Base-by-base conservation (phyloP, 805 yeast species). In the Nadsonia fulvescens region DNA sequence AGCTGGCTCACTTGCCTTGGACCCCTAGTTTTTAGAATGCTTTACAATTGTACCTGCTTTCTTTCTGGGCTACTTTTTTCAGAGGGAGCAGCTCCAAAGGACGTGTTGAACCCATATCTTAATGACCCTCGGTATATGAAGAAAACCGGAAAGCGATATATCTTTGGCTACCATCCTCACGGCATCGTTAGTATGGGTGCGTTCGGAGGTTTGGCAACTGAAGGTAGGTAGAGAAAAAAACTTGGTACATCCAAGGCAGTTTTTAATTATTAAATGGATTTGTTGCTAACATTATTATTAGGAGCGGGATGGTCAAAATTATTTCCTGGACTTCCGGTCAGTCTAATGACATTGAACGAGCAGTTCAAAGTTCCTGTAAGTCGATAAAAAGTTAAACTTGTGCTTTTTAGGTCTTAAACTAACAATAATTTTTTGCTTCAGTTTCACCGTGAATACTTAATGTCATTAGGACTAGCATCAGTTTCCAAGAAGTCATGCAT, bases 121-220 rank as follows among this genome's bases (percentile, higher is more conserved):
- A n/a, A n/a, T n/a, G n/a, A n/a, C n/a, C n/a, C n/a, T n/a, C n/a
- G n/a, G n/a, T n/a, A n/a, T n/a, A n/a, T n/a, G 28, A 15, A 30
- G 12, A 31, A 43, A 3, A 38, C 47, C 3, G 53, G 53, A 12
- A 32, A 36, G 2, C 54, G 74, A 18, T 86, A 89, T 47, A 66
- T 86, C 2, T 86, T 86, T 50, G 92, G 94, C 0, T 73, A 79
- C 42, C 95, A 83, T 48, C 98, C 98, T 0, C 98, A 89, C 47
- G 98, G 98, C 0, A 83, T 86, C 9, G 82, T 83, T 8, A 77
- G 93, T 1, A 61, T 83, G 63, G 94, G 95, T 3, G 83, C 74
- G 1, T 70, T 83, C 46, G 93, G 93, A 1, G 70, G 73, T 0
- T 55, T 83, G 34, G 81, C 74, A 0, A 77, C 92, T 4, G 82